phyloP scores from a whole-genome alignment of 257 asterid genomes.

The Lycium barbarum region DNA sequence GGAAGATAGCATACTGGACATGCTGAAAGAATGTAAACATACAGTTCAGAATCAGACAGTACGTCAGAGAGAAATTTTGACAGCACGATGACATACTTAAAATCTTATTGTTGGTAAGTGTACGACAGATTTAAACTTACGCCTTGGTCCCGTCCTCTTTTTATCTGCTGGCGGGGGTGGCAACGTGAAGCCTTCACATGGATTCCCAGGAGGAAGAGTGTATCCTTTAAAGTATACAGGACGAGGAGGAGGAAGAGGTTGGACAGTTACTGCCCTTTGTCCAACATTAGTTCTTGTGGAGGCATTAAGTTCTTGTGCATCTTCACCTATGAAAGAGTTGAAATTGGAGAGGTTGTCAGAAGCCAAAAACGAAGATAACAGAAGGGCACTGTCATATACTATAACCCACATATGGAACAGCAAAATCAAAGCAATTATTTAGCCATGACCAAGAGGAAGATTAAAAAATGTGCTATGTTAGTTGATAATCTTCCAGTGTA shows the following conservation, averaged over 20 bases:
- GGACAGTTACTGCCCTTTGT: constrained; percentile 37
- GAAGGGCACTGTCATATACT: background rate
- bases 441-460: background rate
- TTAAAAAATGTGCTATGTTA: background rate
- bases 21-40: constrained; percentile 51
- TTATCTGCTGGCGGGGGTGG: constrained; percentile 97
- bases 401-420: constrained; percentile 10
- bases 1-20: constrained; percentile 84
- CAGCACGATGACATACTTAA: background rate
- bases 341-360: background rate
- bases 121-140: constrained; percentile 51
- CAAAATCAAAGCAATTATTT: background rate
- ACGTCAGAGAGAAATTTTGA: background rate
- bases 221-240: constrained; percentile 73
- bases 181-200: constrained; percentile 81
- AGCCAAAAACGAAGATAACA: background rate
- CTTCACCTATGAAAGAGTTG: constrained; percentile 67
- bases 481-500: background rate
- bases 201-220: constrained; percentile 89
- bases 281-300: constrained; percentile 34
- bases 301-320: constrained; percentile 47
- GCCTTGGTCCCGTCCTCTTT: constrained; percentile 92
- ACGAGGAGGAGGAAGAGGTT: constrained; percentile 43
- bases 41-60: background rate
- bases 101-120: background rate